Base-by-base conservation (phyloP, 768 basidiomycete genomes). In the Hygrophoropsis aurantiaca region DNA sequence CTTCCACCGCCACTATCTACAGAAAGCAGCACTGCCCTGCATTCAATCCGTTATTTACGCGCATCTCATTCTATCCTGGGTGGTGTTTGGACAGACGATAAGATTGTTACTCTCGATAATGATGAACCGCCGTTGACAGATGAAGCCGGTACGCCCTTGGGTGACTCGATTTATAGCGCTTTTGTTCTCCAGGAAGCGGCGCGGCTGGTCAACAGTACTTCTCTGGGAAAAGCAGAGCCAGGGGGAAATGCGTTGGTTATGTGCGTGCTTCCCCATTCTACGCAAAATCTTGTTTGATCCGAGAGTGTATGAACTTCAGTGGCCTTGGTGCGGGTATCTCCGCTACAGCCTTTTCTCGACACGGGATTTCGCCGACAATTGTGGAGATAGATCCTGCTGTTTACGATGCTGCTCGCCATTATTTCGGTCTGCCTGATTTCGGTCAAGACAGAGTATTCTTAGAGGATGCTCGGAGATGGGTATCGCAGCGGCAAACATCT, bases 361-460 rank as follows among this genome's bases (percentile, higher is more conserved):
- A 90, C 51, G 76, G 76, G 16, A 68, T 94, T 21, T 71, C 77
- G 5, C 85, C 87, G 4, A 90, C 92, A 1, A 79, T 95, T 40
- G 79, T 94, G n/a, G 95, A 98, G 65, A 89, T 95, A 50, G 95
- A 97, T 61, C 90, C 90, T 27, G 85, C 81, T 1, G 94, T 98
- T 18, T 94, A 94, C 61, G 70, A 80, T 11, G 91, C 87, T 21
- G 92, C 94, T 13, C 76, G 80, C 21, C 71, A 65, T 25, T 94
- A 79, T 67, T 97, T 98, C 52, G 87, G 81, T 6, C 72, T 97
- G n/a, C 77, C 81, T 11, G 74, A 84, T 49, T 83, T 84, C 5
- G 74, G 75, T 2, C 66, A 77, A 2, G 72, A 65, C 11, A 79
- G 74, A 20, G 78, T 94, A 2, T 85, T 86, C 61, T 61, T 97